These are phyloP conservation scores for Curvularia lunata DNA, from an alignment of 2,329 filamentous ascomycete species.

Conservation along the genomic window DNA sequence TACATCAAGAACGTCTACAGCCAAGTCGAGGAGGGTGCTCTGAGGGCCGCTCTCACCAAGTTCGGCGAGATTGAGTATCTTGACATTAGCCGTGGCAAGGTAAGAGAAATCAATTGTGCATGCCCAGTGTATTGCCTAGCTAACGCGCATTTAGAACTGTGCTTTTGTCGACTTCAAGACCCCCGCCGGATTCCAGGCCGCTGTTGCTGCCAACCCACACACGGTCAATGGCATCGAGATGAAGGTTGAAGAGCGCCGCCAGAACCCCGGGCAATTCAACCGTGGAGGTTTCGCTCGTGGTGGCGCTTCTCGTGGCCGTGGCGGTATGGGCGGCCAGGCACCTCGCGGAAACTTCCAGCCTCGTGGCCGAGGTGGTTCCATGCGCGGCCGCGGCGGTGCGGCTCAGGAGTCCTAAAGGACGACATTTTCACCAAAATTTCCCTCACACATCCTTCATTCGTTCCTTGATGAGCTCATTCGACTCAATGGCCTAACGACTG, in stretches of 20 bases:
- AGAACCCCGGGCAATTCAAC: conserved; percentile 51
- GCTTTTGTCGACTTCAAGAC: conserved; percentile 95
- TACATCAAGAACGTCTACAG: conserved; percentile 97
- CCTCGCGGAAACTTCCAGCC: conserved; percentile 73
- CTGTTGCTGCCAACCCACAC: conserved; percentile 84
- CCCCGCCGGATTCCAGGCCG: conserved; percentile 79
- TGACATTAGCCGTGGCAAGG: conserved; percentile 75
- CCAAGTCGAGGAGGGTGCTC: conserved; percentile 76
- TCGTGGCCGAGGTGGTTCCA: conserved; percentile 68
- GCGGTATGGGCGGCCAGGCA: conserved; percentile 63
- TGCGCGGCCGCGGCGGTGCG: conserved; percentile 55
- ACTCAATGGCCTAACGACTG: conserved; percentile 38
- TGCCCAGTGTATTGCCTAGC: conserved; percentile 2
- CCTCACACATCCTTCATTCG: conserved; percentile 15
- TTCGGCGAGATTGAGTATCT: conserved; percentile 71
- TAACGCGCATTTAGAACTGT: conserved; percentile 71
- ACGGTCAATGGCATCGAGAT: conserved; percentile 82
- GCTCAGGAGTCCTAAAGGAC: conserved; percentile 44
- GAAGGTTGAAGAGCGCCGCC: conserved; percentile 85
- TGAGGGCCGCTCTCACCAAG: conserved; percentile 72
- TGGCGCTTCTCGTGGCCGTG: conserved; percentile 62
- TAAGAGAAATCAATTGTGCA: conserved; percentile 52
- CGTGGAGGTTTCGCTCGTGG: conserved; percentile 49
- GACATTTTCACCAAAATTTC: conserved; percentile 5
- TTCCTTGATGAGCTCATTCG: conserved; percentile 27